These are phyloP conservation scores for Casuarina equisetifolia DNA, from an alignment of 306 rosid species.

Conservation along the genomic window DNA sequence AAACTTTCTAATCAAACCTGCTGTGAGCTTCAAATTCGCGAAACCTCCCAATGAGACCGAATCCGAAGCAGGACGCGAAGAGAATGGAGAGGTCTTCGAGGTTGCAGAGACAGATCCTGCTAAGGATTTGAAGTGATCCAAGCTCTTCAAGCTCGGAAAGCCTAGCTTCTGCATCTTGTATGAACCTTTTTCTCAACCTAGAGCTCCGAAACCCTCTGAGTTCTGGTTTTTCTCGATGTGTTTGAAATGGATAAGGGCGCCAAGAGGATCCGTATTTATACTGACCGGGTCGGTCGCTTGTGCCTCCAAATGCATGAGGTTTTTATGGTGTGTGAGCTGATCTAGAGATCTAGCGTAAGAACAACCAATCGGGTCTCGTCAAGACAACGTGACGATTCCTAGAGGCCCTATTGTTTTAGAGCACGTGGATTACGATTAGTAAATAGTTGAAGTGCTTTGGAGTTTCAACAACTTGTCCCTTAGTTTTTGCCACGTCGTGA, in stretches of 20 bases:
- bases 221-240: conserved; percentile 20
- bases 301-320: not conserved
- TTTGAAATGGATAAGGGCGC: conserved; percentile 46
- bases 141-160: conserved; percentile 64
- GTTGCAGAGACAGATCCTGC: conserved; percentile 53
- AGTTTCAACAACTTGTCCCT: too few species aligned
- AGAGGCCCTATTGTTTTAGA: too few species aligned
- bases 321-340: too few species aligned
- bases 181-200: not conserved
- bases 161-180: conserved; percentile 56
- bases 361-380: too few species aligned
- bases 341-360: too few species aligned
- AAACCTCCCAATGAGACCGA: conserved; percentile 67
- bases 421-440: too few species aligned
- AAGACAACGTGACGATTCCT: too few species aligned
- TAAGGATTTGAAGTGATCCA: conserved; percentile 78
- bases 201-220: conserved; percentile 16
- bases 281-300: not conserved
- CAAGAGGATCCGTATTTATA: conserved; percentile 33
- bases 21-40: conserved; percentile 78
- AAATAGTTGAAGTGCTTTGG: too few species aligned
- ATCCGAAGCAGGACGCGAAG: conserved; percentile 51
- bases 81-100: conserved; percentile 48
- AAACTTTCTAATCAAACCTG: conserved; percentile 51
- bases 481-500: too few species aligned